These are phyloP conservation scores for Karstenula rhodostoma DNA, from an alignment of 2,329 filamentous ascomycete genomes.

Conservation along the genomic window DNA sequence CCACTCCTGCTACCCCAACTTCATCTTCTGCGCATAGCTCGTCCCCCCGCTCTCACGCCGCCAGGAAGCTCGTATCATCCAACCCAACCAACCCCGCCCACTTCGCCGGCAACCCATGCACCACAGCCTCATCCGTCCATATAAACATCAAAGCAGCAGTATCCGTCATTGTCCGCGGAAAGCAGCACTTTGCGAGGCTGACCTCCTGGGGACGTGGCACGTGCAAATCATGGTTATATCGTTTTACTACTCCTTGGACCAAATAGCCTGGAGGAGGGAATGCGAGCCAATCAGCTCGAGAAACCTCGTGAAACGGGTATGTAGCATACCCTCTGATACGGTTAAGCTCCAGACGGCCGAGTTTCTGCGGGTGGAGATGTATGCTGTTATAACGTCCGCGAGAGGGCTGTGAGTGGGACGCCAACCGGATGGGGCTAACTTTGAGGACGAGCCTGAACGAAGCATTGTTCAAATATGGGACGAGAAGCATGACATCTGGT, in stretches of 20 bases:
- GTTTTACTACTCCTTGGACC: background rate
- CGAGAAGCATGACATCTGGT: too few relatives aligned
- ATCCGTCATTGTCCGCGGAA: background rate
- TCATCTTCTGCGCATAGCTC: slow-evolving; percentile 37
- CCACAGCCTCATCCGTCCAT: slow-evolving; percentile 47
- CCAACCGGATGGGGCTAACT: slow-evolving; percentile 4
- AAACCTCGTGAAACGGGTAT: background rate
- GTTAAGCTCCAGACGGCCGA: background rate
- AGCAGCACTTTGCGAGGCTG: slow-evolving; percentile 4
- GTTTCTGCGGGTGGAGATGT: background rate
- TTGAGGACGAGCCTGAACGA: background rate
- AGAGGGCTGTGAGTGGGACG: too few relatives aligned
- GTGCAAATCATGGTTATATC: slow-evolving; percentile 3
- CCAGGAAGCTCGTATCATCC: slow-evolving; percentile 37
- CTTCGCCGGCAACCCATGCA: slow-evolving; percentile 31
- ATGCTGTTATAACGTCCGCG: background rate
- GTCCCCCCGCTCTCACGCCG: slow-evolving; percentile 32
- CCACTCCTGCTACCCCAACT: slow-evolving; percentile 10
- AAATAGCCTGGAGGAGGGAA: background rate
- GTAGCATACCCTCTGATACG: background rate
- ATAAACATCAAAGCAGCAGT: slow-evolving; percentile 22
- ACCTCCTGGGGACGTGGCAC: background rate
- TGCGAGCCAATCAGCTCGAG: background rate
- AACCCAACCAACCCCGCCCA: slow-evolving; percentile 44
- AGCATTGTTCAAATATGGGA: too few relatives aligned